Conservation (phyloP, 441 rosid species). For the Hura crepitans region DNA sequence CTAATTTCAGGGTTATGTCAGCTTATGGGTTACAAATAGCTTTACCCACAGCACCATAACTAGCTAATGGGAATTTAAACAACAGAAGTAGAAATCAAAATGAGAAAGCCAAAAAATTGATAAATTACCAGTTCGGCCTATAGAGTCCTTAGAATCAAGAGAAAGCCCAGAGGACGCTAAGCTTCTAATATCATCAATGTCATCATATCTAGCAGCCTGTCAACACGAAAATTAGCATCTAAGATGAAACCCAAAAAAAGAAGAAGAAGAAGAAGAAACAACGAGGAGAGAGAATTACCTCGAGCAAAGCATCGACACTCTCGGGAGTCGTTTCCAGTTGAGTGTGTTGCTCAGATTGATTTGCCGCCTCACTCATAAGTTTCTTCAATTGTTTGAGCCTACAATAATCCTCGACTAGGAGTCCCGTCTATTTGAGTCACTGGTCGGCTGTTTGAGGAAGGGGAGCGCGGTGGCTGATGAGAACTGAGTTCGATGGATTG, state of each 20-base stretch:
- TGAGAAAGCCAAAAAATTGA: not conserved
- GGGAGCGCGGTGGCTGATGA: no score
- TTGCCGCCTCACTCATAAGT: constrained; percentile 39
- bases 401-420: no score
- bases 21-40: not conserved
- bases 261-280: not conserved
- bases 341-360: constrained; percentile 19
- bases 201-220: constrained; percentile 85
- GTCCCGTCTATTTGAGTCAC: no score
- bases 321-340: constrained; percentile 30
- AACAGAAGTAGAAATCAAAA: not conserved
- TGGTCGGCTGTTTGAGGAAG: no score
- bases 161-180: constrained; percentile 57
- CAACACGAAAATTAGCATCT: not conserved
- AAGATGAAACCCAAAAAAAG: not conserved
- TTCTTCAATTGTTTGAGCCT: not conserved
- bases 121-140: constrained; percentile 67
- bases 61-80: not conserved
- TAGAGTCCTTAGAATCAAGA: constrained; percentile 70
- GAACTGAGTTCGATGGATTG: no score
- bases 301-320: constrained; percentile 52
- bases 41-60: not conserved
- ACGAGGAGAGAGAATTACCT: constrained; percentile 30
- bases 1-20: not conserved
- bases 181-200: constrained; percentile 59